These are phyloP conservation scores for Asclepias syriaca DNA, from an alignment of 257 asterid species.

Conservation along the genomic window DNA sequence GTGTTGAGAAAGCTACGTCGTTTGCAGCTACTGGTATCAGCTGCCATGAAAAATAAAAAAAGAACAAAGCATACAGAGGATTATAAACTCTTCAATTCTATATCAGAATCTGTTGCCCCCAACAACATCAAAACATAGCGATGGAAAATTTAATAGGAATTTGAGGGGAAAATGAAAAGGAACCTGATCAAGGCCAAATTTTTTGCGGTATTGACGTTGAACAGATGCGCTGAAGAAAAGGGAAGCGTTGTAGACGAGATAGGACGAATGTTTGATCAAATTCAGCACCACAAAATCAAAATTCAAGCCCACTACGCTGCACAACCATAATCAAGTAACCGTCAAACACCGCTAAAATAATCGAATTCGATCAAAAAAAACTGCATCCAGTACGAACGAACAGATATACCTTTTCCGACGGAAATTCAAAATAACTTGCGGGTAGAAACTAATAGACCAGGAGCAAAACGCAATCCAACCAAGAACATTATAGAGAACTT, in stretches of 20 bases:
- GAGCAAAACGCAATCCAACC: slow-evolving; percentile 85
- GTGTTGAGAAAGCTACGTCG: slow-evolving; percentile 91
- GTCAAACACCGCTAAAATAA: no score
- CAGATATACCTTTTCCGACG: slow-evolving; percentile 62
- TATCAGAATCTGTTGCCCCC: background rate
- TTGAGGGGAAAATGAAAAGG: background rate
- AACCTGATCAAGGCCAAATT: slow-evolving; percentile 69
- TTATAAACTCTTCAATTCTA: background rate
- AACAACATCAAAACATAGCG: background rate
- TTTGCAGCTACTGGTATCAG: slow-evolving; percentile 96
- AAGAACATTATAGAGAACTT: slow-evolving; percentile 57
- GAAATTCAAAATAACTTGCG: slow-evolving; percentile 72
- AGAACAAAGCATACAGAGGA: background rate
- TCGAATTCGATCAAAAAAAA: no score
- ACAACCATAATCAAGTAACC: no score
- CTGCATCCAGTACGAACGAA: background rate
- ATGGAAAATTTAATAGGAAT: background rate
- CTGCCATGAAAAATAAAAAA: slow-evolving; percentile 35
- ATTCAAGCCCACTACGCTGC: slow-evolving; percentile 91
- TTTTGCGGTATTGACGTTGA: slow-evolving; percentile 64
- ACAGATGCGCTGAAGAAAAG: slow-evolving; percentile 74
- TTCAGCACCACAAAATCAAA: slow-evolving; percentile 78
- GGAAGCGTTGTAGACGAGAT: slow-evolving; percentile 84
- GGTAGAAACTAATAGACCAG: slow-evolving; percentile 96
- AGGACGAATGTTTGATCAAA: slow-evolving; percentile 85